These are phyloP conservation scores for Ambrosiella cleistominuta DNA, from an alignment of 2,329 filamentous ascomycete species.

Conservation along the genomic window DNA sequence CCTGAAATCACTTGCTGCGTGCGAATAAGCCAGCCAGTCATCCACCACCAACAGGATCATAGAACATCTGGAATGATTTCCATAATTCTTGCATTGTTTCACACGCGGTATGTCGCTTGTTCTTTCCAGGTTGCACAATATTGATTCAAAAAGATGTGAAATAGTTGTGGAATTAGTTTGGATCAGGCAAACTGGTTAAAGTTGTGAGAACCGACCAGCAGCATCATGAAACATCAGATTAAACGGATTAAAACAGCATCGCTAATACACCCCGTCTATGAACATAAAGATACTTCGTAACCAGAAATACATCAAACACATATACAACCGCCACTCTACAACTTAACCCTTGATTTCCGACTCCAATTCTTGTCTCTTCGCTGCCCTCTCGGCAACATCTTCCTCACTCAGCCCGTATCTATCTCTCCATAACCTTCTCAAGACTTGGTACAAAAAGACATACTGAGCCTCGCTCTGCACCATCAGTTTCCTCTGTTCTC, in stretches of 20 bases:
- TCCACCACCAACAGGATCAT: too few relatives aligned
- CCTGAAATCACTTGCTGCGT: too few relatives aligned
- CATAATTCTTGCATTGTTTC: background rate
- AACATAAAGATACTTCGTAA: background rate
- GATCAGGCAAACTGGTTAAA: too few relatives aligned
- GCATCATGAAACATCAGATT: background rate
- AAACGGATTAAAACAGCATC: background rate
- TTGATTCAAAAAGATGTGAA: background rate
- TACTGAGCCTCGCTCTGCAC: conserved; percentile 80
- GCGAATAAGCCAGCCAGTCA: too few relatives aligned
- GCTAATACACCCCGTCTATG: background rate
- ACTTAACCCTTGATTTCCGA: background rate
- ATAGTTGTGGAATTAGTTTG: too few relatives aligned
- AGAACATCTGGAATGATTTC: too few relatives aligned
- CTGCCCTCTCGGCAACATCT: conserved; percentile 6
- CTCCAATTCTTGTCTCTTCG: background rate
- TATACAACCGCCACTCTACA: background rate
- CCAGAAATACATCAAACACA: background rate
- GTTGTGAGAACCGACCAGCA: background rate
- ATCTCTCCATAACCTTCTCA: conserved; percentile 57
- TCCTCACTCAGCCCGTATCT: conserved; percentile 29
- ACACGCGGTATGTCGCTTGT: background rate
- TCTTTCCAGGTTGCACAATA: background rate
- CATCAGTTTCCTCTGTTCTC: conserved; percentile 86
- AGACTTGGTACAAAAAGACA: conserved; percentile 71